These are phyloP conservation scores for Boehmeria nivea DNA, from an alignment of 306 rosid species.

Conservation along the genomic window DNA sequence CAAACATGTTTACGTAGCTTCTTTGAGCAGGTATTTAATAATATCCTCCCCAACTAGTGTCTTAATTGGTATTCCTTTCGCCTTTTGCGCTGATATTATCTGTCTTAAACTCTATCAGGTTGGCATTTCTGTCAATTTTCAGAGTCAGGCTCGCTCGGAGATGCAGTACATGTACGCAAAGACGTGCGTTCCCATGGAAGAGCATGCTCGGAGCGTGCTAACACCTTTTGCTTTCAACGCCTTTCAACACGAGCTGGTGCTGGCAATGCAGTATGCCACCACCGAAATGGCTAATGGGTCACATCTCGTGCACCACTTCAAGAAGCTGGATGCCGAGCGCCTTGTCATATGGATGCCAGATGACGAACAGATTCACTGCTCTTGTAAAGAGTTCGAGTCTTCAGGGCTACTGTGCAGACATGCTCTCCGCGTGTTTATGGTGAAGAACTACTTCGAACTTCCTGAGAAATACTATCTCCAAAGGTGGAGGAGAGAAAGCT, in stretches of 20 bases:
- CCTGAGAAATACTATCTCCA: constrained; percentile 68
- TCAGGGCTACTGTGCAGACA: constrained; percentile 89
- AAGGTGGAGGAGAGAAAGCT: constrained; percentile 71
- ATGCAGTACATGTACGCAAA: constrained; percentile 56
- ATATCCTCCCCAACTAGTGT: neutral
- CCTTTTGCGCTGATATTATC: constrained; percentile 20
- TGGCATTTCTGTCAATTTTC: constrained; percentile 61
- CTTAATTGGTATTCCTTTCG: neutral
- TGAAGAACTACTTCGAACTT: constrained; percentile 83
- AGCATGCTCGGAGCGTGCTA: constrained; percentile 68
- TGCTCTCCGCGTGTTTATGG: constrained; percentile 51
- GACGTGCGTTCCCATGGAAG: constrained; percentile 85
- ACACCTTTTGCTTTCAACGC: constrained; percentile 80
- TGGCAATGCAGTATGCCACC: constrained; percentile 77
- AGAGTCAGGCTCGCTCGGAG: constrained; percentile 45
- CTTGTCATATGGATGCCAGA: constrained; percentile 72
- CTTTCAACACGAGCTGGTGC: constrained; percentile 64
- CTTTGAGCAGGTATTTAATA: constrained; percentile 66
- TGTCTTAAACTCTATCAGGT: constrained; percentile 44
- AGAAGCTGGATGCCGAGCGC: constrained; percentile 63
- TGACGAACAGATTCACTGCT: constrained; percentile 77
- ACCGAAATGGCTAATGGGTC: constrained; percentile 81
- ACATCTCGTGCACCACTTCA: constrained; percentile 62
- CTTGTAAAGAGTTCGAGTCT: constrained; percentile 93
- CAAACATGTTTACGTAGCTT: constrained; percentile 79